phyloP scores from a whole-genome alignment of 306 rosid genomes.

The Vicia faba region DNA sequence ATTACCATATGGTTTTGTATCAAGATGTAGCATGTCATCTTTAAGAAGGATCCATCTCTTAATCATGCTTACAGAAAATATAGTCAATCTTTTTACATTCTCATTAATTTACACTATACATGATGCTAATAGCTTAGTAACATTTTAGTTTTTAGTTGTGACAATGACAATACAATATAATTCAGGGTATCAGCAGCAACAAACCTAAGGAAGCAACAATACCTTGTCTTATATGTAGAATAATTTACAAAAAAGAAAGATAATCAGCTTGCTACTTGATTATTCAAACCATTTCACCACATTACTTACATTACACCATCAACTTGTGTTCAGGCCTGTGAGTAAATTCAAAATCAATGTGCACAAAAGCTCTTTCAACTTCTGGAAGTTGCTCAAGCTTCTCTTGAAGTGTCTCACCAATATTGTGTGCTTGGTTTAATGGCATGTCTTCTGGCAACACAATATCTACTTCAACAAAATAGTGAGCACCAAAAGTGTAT shows the following conservation, averaged over 20 bases:
- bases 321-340: conserved; percentile 79
- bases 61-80: too few species aligned
- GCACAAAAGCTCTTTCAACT: conserved; percentile 85
- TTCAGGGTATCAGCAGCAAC: not conserved
- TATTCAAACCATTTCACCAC: conserved; percentile 5
- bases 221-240: not conserved
- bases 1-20: too few species aligned
- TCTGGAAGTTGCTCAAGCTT: conserved; percentile 75
- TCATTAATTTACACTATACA: not conserved
- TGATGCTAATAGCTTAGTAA: not conserved
- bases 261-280: not conserved
- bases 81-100: not conserved
- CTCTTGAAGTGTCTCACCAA: conserved; percentile 78
- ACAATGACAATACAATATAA: not conserved
- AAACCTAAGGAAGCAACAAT: not conserved
- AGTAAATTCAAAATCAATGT: conserved; percentile 70
- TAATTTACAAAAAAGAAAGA: not conserved
- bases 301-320: conserved; percentile 30
- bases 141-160: not conserved
- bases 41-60: too few species aligned
- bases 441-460: conserved; percentile 71
- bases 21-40: too few species aligned
- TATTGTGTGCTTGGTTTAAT: conserved; percentile 67
- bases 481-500: conserved; percentile 69
- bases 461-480: conserved; percentile 83